Evolutionary conservation across 805 yeast species (phyloP).

Genomic region (Cyberlindnera suaveolens): DNA sequence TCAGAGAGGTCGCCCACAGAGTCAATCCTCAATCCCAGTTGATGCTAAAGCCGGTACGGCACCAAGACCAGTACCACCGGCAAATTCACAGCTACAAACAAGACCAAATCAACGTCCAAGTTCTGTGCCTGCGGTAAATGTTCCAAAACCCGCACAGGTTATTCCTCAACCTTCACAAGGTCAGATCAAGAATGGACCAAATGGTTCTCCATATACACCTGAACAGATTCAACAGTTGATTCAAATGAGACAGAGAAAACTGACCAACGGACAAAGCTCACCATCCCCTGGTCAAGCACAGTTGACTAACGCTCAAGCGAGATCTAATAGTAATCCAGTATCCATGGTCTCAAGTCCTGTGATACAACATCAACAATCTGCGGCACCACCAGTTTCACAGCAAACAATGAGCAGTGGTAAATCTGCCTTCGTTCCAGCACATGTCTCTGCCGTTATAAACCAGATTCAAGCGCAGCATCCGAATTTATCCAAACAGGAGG

Average conservation of each 20-base stretch:
- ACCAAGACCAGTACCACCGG: constrained; percentile 2
- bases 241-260: constrained; percentile 30
- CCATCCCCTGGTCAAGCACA: constrained; percentile 16
- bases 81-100: not conserved
- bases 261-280: constrained; percentile 10
- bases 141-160: not conserved
- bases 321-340: constrained; percentile 19
- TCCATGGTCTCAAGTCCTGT: constrained; percentile 8
- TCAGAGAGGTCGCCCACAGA: constrained; percentile 8
- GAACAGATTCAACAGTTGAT: constrained; percentile 56
- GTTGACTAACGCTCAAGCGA: constrained; percentile 3
- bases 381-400: not conserved
- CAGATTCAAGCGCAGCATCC: constrained; percentile 66
- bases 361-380: not conserved
- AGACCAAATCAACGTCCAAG: constrained; percentile 7
- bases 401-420: constrained; percentile 7
- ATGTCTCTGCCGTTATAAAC: constrained; percentile 57
- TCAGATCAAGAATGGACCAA: constrained; percentile 26
- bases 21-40: constrained; percentile 26
- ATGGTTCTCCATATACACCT: constrained; percentile 51
- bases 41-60: not conserved
- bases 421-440: constrained; percentile 45
- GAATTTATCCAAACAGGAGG: constrained; percentile 54
- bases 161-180: not conserved
- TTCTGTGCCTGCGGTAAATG: constrained; percentile 12